Percentiles rank a stretch among this genome's conserved stretches.
Conservation (phyloP, 208 protist species). For the Wallacemonas sp. region DNA sequence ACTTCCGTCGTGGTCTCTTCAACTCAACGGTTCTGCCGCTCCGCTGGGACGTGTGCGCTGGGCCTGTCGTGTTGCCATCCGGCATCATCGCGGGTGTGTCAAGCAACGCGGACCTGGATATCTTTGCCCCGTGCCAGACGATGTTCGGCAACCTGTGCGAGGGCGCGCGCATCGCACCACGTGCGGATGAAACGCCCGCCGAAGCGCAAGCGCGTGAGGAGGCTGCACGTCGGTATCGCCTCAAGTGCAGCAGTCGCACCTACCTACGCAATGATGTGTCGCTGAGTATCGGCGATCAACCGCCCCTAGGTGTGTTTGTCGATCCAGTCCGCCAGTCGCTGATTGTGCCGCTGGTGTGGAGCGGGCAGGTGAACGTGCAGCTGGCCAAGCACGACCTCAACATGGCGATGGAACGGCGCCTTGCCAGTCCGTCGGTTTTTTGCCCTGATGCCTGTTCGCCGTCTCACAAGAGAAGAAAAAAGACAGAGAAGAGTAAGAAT, state of each 20-base stretch:
- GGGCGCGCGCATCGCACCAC: background rate
- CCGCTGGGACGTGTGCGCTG: background rate
- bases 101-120: background rate
- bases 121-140: background rate
- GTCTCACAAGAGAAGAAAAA: background rate
- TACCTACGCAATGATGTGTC: background rate
- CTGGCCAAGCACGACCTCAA: background rate
- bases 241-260: background rate
- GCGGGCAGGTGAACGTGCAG: background rate
- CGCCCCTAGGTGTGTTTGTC: background rate
- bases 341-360: background rate
- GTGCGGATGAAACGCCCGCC: background rate
- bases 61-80: background rate
- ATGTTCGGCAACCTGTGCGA: slow-evolving; percentile 2
- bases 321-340: background rate
- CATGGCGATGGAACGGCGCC: background rate
- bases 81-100: background rate
- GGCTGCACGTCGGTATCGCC: background rate
- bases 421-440: slow-evolving; percentile 4
- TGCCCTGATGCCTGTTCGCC: background rate
- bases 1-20: slow-evolving; percentile 26
- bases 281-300: too few species aligned
- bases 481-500: background rate
- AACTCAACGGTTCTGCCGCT: slow-evolving; percentile 18
- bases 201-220: background rate